phyloP scores from a whole-genome alignment of 768 basidiomycete genomes.

The Mrakia frigida region DNA sequence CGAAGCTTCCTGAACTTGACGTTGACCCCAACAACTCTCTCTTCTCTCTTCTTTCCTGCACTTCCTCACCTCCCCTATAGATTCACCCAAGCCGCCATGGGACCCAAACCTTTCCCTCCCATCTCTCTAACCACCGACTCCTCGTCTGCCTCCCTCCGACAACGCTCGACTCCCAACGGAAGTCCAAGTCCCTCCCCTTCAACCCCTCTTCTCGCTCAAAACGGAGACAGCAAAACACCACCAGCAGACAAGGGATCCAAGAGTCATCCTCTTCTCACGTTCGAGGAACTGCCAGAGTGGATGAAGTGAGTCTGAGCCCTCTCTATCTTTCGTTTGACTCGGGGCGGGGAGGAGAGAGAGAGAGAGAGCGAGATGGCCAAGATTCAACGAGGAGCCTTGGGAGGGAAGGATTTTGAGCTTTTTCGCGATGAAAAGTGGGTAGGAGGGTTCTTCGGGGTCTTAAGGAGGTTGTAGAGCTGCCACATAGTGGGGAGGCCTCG shows the following conservation, averaged over 20 bases:
- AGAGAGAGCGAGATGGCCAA: background rate
- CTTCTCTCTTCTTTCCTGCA: background rate
- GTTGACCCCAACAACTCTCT: background rate
- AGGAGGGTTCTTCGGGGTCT: background rate
- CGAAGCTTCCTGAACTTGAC: too few relatives aligned
- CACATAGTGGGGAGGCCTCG: too few relatives aligned
- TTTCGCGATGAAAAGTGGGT: too few relatives aligned
- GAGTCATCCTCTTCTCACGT: constrained; percentile 18
- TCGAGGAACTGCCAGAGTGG: constrained; percentile 16
- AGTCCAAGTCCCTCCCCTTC: background rate
- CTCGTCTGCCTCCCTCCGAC: background rate
- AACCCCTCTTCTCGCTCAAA: background rate
- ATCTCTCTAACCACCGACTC: background rate
- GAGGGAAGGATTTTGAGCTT: too few relatives aligned
- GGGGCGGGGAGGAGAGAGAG: background rate
- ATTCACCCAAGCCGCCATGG: background rate
- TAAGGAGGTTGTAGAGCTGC: background rate
- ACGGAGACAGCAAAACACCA: background rate
- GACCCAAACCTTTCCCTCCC: background rate
- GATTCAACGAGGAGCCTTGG: background rate
- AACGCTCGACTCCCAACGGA: background rate
- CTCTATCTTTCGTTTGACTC: background rate
- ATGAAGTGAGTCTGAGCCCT: constrained; percentile 17
- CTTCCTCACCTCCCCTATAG: background rate
- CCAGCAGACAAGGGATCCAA: background rate